phyloP scores from a whole-genome alignment of 805 yeast genomes.

The Isabelozyma gotoi region DNA sequence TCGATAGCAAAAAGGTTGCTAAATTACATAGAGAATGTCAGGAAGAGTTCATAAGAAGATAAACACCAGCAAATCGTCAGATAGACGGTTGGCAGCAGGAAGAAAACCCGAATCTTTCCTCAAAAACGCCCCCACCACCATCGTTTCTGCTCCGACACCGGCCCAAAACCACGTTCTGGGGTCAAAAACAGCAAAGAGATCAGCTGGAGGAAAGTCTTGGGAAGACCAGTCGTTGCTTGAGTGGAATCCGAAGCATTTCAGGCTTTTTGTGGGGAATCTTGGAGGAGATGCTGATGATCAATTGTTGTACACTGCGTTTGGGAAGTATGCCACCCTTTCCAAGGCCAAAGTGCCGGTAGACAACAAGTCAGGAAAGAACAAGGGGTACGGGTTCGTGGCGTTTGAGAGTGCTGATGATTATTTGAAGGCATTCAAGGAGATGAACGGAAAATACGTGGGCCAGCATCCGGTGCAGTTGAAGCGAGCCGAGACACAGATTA shows the following conservation, averaged over 20 bases:
- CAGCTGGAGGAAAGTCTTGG: conserved; percentile 50
- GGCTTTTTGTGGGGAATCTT: conserved; percentile 73
- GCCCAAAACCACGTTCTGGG: conserved; percentile 4
- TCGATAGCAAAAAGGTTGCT: too few relatives aligned
- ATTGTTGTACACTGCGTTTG: conserved; percentile 54
- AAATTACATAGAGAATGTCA: too few relatives aligned
- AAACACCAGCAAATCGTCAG: conserved; percentile 47
- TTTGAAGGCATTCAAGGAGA: conserved; percentile 66
- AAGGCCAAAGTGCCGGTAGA: conserved; percentile 64
- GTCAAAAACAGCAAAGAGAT: conserved; percentile 37
- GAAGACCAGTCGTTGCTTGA: conserved; percentile 47
- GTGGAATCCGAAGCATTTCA: conserved; percentile 71
- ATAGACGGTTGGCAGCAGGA: conserved; percentile 55
- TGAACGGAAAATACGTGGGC: conserved; percentile 78
- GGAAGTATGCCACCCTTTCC: conserved; percentile 49
- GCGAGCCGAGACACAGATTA: conserved; percentile 50
- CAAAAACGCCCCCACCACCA: conserved; percentile 25
- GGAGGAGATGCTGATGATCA: conserved; percentile 67
- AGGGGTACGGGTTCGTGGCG: conserved; percentile 76
- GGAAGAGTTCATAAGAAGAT: neutral
- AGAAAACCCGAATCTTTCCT: conserved; percentile 46
- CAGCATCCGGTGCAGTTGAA: conserved; percentile 69
- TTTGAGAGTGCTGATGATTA: conserved; percentile 66
- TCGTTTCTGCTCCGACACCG: conserved; percentile 8
- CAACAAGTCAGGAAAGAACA: conserved; percentile 43